Evolutionary conservation across 192 early-diverging fungal genomes (phyloP).

Genomic region (Haplosporangium gracile): DNA sequence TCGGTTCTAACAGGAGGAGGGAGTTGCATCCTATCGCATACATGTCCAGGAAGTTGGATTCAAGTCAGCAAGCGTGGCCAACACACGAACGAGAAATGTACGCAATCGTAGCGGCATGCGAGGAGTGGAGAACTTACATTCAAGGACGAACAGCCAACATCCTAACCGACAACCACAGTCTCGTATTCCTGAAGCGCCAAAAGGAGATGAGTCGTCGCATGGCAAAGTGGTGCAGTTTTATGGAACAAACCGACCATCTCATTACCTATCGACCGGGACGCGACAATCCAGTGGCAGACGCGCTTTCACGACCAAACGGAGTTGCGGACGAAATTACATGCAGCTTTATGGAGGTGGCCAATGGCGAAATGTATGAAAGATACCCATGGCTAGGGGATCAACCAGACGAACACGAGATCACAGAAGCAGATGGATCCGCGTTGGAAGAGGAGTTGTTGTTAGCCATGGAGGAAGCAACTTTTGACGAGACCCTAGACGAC

Average conservation of each 20-base stretch:
- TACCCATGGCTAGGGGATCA: not conserved
- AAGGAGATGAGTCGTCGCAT: constrained; percentile 6
- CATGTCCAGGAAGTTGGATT: not conserved
- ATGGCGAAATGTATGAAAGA: not conserved
- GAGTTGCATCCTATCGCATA: not conserved
- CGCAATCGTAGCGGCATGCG: not conserved
- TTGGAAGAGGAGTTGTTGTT: not conserved
- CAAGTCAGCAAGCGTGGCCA: not conserved
- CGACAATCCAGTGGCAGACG: constrained; percentile 12
- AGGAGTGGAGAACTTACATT: not conserved
- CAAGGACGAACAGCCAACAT: constrained; percentile 2
- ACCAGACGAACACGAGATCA: too few species aligned
- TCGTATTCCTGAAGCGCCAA: constrained; percentile 9
- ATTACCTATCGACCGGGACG: constrained; percentile 15
- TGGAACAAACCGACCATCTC: constrained; percentile 11
- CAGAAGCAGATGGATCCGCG: too few species aligned
- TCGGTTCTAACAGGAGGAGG: not conserved
- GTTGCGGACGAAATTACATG: not conserved
- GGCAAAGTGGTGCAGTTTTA: constrained; percentile 8
- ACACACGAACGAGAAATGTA: not conserved
- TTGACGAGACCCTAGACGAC: not conserved
- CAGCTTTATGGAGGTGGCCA: not conserved
- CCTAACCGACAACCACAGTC: constrained; percentile 14
- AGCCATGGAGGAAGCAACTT: not conserved
- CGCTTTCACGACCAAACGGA: constrained; percentile 1